A percentile compares a stretch with the other conserved stretches of the same genome.
phyloP scores from a whole-genome alignment of 2,329 filamentous ascomycete species.

The Claviceps quebecensis region DNA sequence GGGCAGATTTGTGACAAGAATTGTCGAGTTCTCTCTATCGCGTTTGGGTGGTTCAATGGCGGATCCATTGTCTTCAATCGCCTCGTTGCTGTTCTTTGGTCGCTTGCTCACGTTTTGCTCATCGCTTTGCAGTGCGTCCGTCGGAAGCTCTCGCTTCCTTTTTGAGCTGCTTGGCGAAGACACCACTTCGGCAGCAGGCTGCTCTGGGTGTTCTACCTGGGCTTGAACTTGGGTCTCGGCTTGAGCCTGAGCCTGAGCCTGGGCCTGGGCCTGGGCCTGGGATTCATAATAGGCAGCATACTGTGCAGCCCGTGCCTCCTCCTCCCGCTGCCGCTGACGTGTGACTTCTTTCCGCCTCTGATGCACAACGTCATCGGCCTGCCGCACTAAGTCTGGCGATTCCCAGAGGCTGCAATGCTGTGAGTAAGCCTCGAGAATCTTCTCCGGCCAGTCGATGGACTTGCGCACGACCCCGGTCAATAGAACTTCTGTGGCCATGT shows the following conservation, averaged over 20 bases:
- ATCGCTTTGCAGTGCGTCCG: slow-evolving; percentile 25
- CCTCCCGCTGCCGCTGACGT: slow-evolving; percentile 52
- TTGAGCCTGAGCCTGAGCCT: not conserved
- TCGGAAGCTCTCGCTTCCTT: slow-evolving; percentile 56
- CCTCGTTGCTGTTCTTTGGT: slow-evolving; percentile 33
- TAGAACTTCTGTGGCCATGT: slow-evolving; percentile 61
- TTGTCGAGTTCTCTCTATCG: slow-evolving; percentile 79
- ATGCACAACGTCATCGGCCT: slow-evolving; percentile 59
- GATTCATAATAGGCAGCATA: slow-evolving; percentile 28
- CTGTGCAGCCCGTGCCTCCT: slow-evolving; percentile 41
- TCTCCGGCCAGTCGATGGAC: slow-evolving; percentile 63
- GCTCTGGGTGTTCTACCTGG: slow-evolving; percentile 6
- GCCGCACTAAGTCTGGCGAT: slow-evolving; percentile 57
- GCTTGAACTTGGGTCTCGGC: slow-evolving; percentile 7
- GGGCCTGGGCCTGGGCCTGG: slow-evolving; percentile 7
- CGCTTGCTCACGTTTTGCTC: slow-evolving; percentile 50
- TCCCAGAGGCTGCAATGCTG: slow-evolving; percentile 87
- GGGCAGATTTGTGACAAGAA: slow-evolving; percentile 70
- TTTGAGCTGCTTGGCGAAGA: slow-evolving; percentile 39
- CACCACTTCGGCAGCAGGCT: slow-evolving; percentile 6
- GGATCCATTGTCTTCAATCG: slow-evolving; percentile 11
- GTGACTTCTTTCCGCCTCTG: slow-evolving; percentile 50
- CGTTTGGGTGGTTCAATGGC: slow-evolving; percentile 42
- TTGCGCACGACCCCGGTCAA: slow-evolving; percentile 50
- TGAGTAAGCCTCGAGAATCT: slow-evolving; percentile 57